Base-by-base conservation (phyloP, 1,284 basidiomycete species). In the Puccinia novopanici region DNA sequence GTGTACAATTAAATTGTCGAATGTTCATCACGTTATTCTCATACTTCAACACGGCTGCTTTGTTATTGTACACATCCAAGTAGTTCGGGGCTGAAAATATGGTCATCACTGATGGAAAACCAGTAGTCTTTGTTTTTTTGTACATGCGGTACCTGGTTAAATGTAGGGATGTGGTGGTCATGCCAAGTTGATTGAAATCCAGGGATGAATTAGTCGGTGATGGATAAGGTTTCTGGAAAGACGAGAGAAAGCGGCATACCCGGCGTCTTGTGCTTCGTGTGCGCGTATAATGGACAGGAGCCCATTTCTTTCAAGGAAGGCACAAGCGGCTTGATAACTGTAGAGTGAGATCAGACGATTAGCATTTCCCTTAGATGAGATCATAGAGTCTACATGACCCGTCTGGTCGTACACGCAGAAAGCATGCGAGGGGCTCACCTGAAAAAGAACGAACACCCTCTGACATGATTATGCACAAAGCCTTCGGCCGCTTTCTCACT, bases 11-110 rank as follows among this genome's bases (percentile, higher is more conserved):
- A 88, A 96, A 97, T 86, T 97, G 94, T 63, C 87, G 90, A 84
- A 94, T 94, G 85, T 97, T 97, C 91, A 97, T 92, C 71, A 96
- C 94, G 85, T 97, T 97, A 85, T 92, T 93, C 86, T 97, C 95
- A 86, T 97, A 96, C 87, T 97, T 96, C 85, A 97, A 90, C 6
- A 97, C 94, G 0, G 95, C 94, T 1, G 94, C 94, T 87, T 96
- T 97, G 88, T 97, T 97, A 86, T 95, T 94, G 87, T 97, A 97
- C 50, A 96, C 93, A 85, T 97, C 94, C 76, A 97, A 91, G 86
- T 97, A 97, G 86, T 97, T 97, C 37, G 94, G 93, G 9, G 94
- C 94, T 15, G 92, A 94, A 87, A 97, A 97, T 84, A 97, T 94
- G 65, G 95, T 97, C 93, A 97, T 96, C 81, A 97, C 93, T 15